Conservation (phyloP, 1,284 basidiomycete genomes). For the Cryptococcus sp. region DNA sequence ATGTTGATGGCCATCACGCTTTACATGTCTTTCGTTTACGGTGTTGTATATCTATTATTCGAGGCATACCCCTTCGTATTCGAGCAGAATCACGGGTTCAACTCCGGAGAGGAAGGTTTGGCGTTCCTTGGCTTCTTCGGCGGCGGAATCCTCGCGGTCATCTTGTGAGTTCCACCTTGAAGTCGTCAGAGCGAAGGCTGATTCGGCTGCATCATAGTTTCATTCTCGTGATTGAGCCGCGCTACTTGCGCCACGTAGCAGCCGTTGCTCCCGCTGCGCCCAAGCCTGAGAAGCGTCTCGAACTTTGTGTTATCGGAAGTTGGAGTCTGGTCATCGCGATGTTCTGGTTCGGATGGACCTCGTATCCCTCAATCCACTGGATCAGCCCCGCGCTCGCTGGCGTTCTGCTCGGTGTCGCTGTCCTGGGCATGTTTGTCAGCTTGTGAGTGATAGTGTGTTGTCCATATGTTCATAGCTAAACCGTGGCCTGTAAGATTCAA, state of each 20-base stretch:
- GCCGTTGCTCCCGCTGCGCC: slow-evolving; percentile 31
- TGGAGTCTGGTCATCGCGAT: slow-evolving; percentile 50
- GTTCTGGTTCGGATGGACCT: slow-evolving; percentile 57
- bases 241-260: slow-evolving; percentile 35
- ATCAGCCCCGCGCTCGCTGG: slow-evolving; percentile 56
- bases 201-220: slow-evolving; percentile 17
- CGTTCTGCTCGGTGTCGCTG: slow-evolving; percentile 49
- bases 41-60: slow-evolving; percentile 48
- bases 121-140: slow-evolving; percentile 57
- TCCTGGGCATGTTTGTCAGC: slow-evolving; percentile 62
- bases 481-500: slow-evolving; percentile 40
- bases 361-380: slow-evolving; percentile 53
- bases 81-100: slow-evolving; percentile 54
- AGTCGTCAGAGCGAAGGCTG: neutral
- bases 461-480: neutral
- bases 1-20: slow-evolving; percentile 71
- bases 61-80: slow-evolving; percentile 55
- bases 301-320: slow-evolving; percentile 51
- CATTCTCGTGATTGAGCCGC: slow-evolving; percentile 34
- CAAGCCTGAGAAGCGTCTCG: slow-evolving; percentile 43
- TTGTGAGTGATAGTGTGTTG: slow-evolving; percentile 26
- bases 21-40: slow-evolving; percentile 61
- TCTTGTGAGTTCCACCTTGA: slow-evolving; percentile 22
- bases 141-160: slow-evolving; percentile 48
- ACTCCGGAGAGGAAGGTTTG: slow-evolving; percentile 55